phyloP scores from a whole-genome alignment of 2,329 filamentous ascomycete species.

The Epicoccum sorghinum region DNA sequence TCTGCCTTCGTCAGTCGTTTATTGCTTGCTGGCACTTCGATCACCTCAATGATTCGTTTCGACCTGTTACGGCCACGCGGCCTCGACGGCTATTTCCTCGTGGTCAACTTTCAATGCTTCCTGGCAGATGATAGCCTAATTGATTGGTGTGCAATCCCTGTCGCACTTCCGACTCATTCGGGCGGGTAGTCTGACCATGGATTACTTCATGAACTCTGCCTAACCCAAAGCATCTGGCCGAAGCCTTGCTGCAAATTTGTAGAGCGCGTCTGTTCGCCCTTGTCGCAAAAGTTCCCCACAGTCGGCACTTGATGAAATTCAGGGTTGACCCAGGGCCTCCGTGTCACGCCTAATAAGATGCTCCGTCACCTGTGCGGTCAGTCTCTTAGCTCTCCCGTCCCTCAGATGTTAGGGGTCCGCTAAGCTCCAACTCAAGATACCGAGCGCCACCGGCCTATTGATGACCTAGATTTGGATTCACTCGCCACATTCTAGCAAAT shows the following conservation, averaged over 20 bases:
- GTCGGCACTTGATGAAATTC: constrained; percentile 17
- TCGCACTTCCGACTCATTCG: constrained; percentile 15
- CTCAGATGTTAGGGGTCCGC: constrained; percentile 25
- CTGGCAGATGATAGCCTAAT: constrained; percentile 1
- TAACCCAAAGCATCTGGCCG: constrained; percentile 14
- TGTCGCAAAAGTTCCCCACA: constrained; percentile 9
- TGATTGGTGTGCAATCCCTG: constrained; percentile 13
- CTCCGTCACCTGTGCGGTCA: constrained; percentile 12
- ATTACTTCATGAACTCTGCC: constrained; percentile 19
- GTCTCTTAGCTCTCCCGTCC: constrained; percentile 9
- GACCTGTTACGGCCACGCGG: constrained; percentile 35
- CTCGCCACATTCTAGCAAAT: constrained; percentile 42
- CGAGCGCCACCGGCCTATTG: constrained; percentile 42
- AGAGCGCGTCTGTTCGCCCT: constrained; percentile 11
- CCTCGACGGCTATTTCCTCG: constrained; percentile 28
- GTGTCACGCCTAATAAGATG: constrained; percentile 4
- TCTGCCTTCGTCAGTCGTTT: neutral
- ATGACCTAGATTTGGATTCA: constrained; percentile 43
- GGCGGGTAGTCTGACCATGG: constrained; percentile 9
- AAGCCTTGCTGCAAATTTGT: constrained; percentile 14
- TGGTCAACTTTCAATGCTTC: constrained; percentile 7
- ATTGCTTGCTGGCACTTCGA: constrained; percentile 11
- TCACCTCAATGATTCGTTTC: constrained; percentile 19
- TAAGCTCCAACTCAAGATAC: constrained; percentile 40
- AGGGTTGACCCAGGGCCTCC: constrained; percentile 10